These are phyloP conservation scores for Pichia sp. DNA, from an alignment of 1,139 yeast species.

Conservation along the genomic window DNA sequence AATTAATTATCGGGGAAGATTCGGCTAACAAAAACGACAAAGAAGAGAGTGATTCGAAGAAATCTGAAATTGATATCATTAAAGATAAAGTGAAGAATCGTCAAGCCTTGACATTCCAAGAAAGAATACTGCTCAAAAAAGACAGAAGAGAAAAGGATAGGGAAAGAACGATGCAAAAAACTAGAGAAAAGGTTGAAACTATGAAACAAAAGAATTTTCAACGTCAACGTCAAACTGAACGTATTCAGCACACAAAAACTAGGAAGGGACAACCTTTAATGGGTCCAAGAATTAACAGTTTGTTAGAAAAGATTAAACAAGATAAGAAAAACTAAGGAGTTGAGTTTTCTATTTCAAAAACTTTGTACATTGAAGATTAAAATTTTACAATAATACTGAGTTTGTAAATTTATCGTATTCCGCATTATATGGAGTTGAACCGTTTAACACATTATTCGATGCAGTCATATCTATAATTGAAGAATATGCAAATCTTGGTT, in stretches of 20 bases:
- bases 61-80: slow-evolving; percentile 9
- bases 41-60: slow-evolving; percentile 24
- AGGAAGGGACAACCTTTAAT: slow-evolving; percentile 78
- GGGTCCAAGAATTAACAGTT: slow-evolving; percentile 80
- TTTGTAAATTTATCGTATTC: not conserved
- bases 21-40: slow-evolving; percentile 10
- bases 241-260: slow-evolving; percentile 50
- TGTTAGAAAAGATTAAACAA: slow-evolving; percentile 68
- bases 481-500: too few species aligned
- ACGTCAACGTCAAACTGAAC: slow-evolving; percentile 34
- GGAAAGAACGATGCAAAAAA: slow-evolving; percentile 27
- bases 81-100: slow-evolving; percentile 18
- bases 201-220: slow-evolving; percentile 22
- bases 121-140: slow-evolving; percentile 28
- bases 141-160: slow-evolving; percentile 27
- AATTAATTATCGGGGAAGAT: not conserved
- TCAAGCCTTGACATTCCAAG: slow-evolving; percentile 29
- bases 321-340: slow-evolving; percentile 28
- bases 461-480: not conserved
- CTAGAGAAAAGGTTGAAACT: slow-evolving; percentile 21
- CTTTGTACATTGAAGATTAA: too few species aligned
- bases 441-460: too few species aligned
- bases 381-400: not conserved
- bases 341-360: too few species aligned
- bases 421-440: too few species aligned